phyloP scores from a whole-genome alignment of 2,329 filamentous ascomycete species.

The Neocucurbitaria cava region DNA sequence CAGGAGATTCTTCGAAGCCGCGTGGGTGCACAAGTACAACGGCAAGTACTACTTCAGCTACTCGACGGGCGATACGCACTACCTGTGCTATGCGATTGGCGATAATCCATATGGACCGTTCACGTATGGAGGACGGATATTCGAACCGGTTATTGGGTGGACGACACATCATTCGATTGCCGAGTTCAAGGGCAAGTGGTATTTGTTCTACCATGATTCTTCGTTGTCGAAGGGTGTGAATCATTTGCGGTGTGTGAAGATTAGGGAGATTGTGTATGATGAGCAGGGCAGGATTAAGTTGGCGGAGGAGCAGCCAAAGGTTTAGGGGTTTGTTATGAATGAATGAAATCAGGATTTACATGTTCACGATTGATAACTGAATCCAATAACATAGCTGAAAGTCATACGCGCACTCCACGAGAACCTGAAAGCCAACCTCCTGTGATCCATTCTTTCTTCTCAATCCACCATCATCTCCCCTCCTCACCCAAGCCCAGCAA shows the following conservation, averaged over 20 bases:
- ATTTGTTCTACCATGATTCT: constrained; percentile 78
- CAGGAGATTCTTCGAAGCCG: constrained; percentile 79
- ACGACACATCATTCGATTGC: constrained; percentile 83
- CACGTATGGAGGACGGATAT: constrained; percentile 72
- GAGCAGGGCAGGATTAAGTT: constrained; percentile 65
- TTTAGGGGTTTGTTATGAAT: constrained; percentile 16
- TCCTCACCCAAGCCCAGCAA: constrained; percentile 40
- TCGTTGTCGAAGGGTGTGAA: constrained; percentile 71
- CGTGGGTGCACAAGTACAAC: constrained; percentile 77
- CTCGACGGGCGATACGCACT: constrained; percentile 80
- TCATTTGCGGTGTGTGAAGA: constrained; percentile 76
- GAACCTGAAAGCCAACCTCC: too few relatives aligned
- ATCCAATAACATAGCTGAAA: too few relatives aligned
- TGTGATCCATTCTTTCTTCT: too few relatives aligned
- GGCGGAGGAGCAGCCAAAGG: constrained; percentile 39
- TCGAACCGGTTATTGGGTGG: constrained; percentile 81
- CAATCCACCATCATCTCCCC: not conserved
- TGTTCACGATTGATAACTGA: too few relatives aligned
- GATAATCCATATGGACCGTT: constrained; percentile 73
- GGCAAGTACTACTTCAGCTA: constrained; percentile 78
- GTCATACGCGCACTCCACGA: too few relatives aligned
- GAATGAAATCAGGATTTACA: too few relatives aligned
- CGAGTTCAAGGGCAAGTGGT: constrained; percentile 75
- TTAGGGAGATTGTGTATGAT: constrained; percentile 77
- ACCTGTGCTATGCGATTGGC: constrained; percentile 72